These are phyloP conservation scores for Penicillium verrucosum DNA, from an alignment of 2,329 filamentous ascomycete genomes.

Conservation along the genomic window DNA sequence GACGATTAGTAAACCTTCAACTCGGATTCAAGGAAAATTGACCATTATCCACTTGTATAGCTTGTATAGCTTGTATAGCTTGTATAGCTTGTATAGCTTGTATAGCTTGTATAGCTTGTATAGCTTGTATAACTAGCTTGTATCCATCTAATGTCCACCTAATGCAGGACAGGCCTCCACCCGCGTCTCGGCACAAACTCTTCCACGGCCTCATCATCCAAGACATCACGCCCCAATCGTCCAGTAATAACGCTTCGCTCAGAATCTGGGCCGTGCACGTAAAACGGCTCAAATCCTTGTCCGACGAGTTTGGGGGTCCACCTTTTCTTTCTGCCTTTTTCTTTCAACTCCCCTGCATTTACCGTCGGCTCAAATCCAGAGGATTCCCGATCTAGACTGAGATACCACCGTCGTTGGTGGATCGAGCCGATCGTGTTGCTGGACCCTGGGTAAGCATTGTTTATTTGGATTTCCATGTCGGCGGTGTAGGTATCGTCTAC, in stretches of 20 bases:
- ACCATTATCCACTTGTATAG: not conserved
- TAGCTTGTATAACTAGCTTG: not conserved
- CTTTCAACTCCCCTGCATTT: not conserved
- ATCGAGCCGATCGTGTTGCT: slow-evolving; percentile 64
- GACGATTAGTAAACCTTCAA: too few relatives aligned
- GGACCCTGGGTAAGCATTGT: slow-evolving; percentile 66
- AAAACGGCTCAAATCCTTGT: slow-evolving; percentile 55
- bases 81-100: not conserved
- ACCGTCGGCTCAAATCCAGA: slow-evolving; percentile 51
- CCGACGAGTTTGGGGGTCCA: slow-evolving; percentile 28
- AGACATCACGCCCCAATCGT: slow-evolving; percentile 56
- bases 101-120: not conserved
- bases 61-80: not conserved
- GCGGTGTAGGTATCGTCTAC: slow-evolving; percentile 29
- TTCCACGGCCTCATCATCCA: slow-evolving; percentile 59
- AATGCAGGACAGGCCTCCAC: slow-evolving; percentile 48
- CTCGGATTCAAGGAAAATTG: too few relatives aligned
- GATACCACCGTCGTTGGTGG: slow-evolving; percentile 65
- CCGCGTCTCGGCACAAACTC: slow-evolving; percentile 58
- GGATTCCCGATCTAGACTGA: slow-evolving; percentile 58
- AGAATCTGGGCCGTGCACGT: slow-evolving; percentile 57
- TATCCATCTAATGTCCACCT: not conserved
- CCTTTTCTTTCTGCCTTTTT: slow-evolving; percentile 17
- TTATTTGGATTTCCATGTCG: slow-evolving; percentile 54
- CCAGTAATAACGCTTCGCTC: slow-evolving; percentile 68